Base-by-base conservation (phyloP, 495 filamentous ascomycete species). In the Baudoinia panamericana region DNA sequence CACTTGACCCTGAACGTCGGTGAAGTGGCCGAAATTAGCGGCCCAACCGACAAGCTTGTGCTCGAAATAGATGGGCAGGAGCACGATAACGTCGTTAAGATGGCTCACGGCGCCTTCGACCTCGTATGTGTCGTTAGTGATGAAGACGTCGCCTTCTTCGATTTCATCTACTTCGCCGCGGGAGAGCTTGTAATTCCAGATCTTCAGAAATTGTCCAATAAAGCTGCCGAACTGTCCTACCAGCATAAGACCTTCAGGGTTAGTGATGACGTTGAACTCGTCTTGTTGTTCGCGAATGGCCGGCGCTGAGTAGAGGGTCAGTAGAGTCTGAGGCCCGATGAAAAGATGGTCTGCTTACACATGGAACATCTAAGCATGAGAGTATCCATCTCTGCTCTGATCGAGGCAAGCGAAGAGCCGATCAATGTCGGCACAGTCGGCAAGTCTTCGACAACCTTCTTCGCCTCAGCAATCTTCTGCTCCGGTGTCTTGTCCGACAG, bases 281-380 rank as follows among this genome's bases (percentile, higher is more conserved):
- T 71, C 67, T 36, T 70, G 67, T 26, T 71, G 65, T 36, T 71
- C 67, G 22, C 66, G 59, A 27, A 69, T 68, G 0, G 66, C 66
- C 1, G 67, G 66, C 0, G 63, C n/a, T n/a, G n/a, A n/a, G n/a
- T n/a, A n/a, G n/a, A n/a, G n/a, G n/a, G n/a, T n/a, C n/a, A n/a
- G n/a, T n/a, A n/a, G n/a, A n/a, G n/a, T n/a, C n/a, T n/a, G n/a
- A n/a, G n/a, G n/a, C n/a, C n/a, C n/a, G n/a, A n/a, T n/a, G n/a
- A n/a, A n/a, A n/a, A n/a, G n/a, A n/a, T n/a, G n/a, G n/a, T n/a
- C n/a, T n/a, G n/a, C n/a, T n/a, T n/a, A n/a, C n/a, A 67, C 65
- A 70, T 70, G 16, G 65, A 65, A 43, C 64, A 68, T 9, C 65
- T 58, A 0, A 69, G 56, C 65, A 70, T 67, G 39, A 70, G 51